Conservation (phyloP, 2,329 filamentous ascomycete species). For the Metarhizium rileyi region DNA sequence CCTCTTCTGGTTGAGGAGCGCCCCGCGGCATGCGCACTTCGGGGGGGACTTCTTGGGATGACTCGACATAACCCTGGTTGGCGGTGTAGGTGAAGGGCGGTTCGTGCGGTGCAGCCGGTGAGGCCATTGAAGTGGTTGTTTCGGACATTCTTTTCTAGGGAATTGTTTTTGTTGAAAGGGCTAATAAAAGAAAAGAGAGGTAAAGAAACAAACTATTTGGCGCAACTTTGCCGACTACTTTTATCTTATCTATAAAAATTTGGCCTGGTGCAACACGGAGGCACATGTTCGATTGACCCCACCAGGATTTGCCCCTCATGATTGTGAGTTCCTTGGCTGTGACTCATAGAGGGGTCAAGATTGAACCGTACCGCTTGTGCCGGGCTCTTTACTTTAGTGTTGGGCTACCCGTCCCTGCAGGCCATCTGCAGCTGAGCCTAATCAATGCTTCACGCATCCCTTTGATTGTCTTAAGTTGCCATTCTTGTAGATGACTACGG, state of each 20-base stretch:
- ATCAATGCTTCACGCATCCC: no score
- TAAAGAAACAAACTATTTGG: background rate
- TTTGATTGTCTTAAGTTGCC: no score
- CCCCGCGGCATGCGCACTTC: slow-evolving; percentile 21
- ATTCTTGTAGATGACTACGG: no score
- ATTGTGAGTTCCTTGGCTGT: background rate
- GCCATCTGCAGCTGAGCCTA: no score
- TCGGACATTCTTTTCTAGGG: slow-evolving; percentile 11
- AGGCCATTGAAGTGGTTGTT: slow-evolving; percentile 13
- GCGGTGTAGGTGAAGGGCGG: slow-evolving; percentile 34
- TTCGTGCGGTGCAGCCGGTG: slow-evolving; percentile 33
- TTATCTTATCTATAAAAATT: slow-evolving; percentile 7
- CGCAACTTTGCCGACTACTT: background rate
- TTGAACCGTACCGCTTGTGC: background rate
- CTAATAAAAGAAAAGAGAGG: background rate
- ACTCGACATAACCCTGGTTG: slow-evolving; percentile 31
- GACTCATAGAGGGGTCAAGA: background rate
- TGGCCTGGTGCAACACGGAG: background rate
- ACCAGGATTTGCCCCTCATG: background rate
- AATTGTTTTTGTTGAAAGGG: background rate
- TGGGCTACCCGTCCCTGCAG: no score
- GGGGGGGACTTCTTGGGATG: slow-evolving; percentile 24
- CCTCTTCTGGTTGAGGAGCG: slow-evolving; percentile 13
- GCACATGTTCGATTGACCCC: background rate
- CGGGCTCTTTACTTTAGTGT: no score